Base-by-base conservation (phyloP, 345 rosid genomes). In the Murraya koenigii region DNA sequence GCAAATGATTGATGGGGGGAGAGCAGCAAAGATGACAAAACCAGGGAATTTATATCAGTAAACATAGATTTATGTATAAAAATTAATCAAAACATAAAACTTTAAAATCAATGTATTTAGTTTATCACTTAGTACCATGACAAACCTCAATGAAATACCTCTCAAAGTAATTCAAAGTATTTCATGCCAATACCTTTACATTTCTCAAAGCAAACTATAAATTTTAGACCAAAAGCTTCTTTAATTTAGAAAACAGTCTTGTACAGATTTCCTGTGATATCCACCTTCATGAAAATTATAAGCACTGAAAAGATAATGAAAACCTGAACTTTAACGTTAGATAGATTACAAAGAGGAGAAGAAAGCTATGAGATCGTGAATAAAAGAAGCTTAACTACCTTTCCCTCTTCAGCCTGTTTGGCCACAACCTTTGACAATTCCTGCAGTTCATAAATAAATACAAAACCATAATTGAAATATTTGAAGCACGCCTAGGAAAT, bases 321-420 rank as follows among this genome's bases (percentile, higher is more conserved):
- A 36, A 72, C 25, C 75, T 38, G 38, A 36, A 0, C 4, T 36
- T 66, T 10, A 17, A 36, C 9, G 1, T 32, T 13, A 15, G 39
- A 66, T 23, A 23, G 9, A 52, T 23, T 76, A 76, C 72, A 76
- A 76, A 65, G 19, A 39, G 26, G 20, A 28, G 47, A 17, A 38
- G 35, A 25, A 36, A 22, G 20, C 55, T 38, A 60, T 36, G 65
- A 69, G 44, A 82, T 52, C 60, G 56, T 65, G 54, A 32, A 78
- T 56, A 26, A 63, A 47, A 74, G 52, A 81, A 62, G 69, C 32
- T 72, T 61, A 67, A 72, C 56, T 71, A 95, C 99, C 99, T 93
- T 93, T 59, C 97, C 97, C 82, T 95, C 98, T 85, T 95, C 99
- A 80, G 96, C 81, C 80, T 89, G 93, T 83, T 92, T 95, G 41